phyloP scores from a whole-genome alignment of 805 yeast genomes.

The Kuraishia borneana region DNA sequence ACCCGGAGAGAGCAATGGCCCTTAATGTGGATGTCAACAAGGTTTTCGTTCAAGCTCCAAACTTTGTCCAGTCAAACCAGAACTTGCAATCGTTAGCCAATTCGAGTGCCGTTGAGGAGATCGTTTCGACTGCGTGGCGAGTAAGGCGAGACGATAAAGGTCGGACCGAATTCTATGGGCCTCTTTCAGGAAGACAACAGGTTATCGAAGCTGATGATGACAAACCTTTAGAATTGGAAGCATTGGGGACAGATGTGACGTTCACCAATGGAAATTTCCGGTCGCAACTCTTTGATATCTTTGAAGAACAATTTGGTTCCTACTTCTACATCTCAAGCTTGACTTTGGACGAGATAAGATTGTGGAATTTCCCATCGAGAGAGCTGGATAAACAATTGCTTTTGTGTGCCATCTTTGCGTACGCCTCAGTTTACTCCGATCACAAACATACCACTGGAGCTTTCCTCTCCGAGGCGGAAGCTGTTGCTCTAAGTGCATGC shows the following conservation, averaged over 20 bases:
- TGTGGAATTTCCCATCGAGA: constrained; percentile 16
- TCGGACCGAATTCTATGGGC: constrained; percentile 22
- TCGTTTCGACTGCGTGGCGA: constrained; percentile 21
- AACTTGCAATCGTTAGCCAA: constrained; percentile 8
- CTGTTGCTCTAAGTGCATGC: constrained; percentile 12
- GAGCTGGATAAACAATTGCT: constrained; percentile 17
- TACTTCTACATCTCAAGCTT: constrained; percentile 14
- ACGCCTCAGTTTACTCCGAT: constrained; percentile 13
- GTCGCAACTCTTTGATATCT: constrained; percentile 7
- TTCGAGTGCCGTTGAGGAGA: constrained; percentile 19
- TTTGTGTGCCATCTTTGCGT: constrained; percentile 16
- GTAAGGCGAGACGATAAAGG: constrained; percentile 16
- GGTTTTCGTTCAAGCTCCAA: constrained; percentile 7
- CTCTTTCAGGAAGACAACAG: constrained; percentile 21
- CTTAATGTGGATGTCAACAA: constrained; percentile 4
- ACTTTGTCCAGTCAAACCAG: constrained; percentile 5
- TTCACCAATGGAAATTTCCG: constrained; percentile 4
- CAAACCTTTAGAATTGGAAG: constrained; percentile 2
- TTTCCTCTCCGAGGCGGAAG: constrained; percentile 14
- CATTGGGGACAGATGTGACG: constrained; percentile 6
- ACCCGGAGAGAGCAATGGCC: constrained; percentile 8
- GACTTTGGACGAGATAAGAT: constrained; percentile 10
- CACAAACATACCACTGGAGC: constrained; percentile 6
- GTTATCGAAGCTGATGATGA: constrained; percentile 12
- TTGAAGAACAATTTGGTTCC: constrained; percentile 14